These are phyloP conservation scores for Cyberlindnera xishuangbannaensis DNA, from an alignment of 805 yeast species.

Conservation along the genomic window DNA sequence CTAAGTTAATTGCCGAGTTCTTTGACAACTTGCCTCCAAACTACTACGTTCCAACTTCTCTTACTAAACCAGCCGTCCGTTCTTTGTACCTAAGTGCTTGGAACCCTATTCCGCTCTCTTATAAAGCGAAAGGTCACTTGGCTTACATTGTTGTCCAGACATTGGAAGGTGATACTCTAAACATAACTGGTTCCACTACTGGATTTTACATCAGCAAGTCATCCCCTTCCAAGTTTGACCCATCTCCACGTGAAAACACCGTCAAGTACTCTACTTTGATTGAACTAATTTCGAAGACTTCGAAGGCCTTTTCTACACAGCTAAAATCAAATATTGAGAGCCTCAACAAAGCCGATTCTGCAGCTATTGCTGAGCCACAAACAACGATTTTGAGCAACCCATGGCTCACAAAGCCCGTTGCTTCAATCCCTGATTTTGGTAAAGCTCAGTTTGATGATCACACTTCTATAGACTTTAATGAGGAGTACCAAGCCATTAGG, in stretches of 20 bases:
- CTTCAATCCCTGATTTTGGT: conserved; percentile 24
- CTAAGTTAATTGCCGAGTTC: conserved; percentile 17
- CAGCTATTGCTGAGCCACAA: conserved; percentile 56
- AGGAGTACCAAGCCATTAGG: conserved; percentile 76
- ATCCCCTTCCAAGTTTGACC: conserved; percentile 64
- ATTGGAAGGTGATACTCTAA: conserved; percentile 72
- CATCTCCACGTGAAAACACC: conserved; percentile 36
- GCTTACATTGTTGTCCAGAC: conserved; percentile 71
- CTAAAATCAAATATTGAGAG: conserved; percentile 45
- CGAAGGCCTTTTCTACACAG: conserved; percentile 54
- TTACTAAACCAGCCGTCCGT: conserved; percentile 34
- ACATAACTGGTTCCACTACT: conserved; percentile 69
- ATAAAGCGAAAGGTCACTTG: conserved; percentile 68
- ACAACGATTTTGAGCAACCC: conserved; percentile 61
- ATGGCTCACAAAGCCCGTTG: conserved; percentile 48
- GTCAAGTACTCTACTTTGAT: conserved; percentile 40
- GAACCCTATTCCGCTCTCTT: conserved; percentile 75
- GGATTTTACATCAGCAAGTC: conserved; percentile 80
- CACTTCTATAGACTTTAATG: conserved; percentile 77
- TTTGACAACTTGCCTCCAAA: conserved; percentile 20
- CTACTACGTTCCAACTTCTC: conserved; percentile 12
- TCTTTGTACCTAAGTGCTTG: conserved; percentile 73
- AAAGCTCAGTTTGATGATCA: conserved; percentile 21
- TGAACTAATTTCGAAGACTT: conserved; percentile 55
- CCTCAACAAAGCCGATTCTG: conserved; percentile 40